These are phyloP conservation scores for Catharanthus roseus DNA, from an alignment of 257 asterid species.

Conservation along the genomic window DNA sequence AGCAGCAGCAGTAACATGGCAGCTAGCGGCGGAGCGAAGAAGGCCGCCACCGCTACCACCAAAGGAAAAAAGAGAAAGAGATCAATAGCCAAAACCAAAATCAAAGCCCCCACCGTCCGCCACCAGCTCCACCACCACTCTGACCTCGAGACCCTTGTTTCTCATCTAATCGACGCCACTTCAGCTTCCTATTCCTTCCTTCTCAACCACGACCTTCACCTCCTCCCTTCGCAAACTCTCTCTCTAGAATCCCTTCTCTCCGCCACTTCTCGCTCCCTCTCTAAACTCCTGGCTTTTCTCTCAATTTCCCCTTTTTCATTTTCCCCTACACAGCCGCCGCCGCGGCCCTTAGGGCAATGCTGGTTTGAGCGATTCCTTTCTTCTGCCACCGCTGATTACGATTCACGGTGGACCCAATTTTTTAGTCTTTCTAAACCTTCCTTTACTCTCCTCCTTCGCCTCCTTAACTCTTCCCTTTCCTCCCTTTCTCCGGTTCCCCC, in stretches of 20 bases:
- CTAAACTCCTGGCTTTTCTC: conserved; percentile 50
- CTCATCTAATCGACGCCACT: conserved; percentile 58
- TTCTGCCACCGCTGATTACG: conserved; percentile 42
- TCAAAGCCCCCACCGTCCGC: conserved; percentile 11
- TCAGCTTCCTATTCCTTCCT: conserved; percentile 67
- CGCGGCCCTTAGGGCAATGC: conserved; percentile 29
- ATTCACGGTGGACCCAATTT: conserved; percentile 63
- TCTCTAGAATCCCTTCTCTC: conserved; percentile 68
- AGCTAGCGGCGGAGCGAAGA: conserved; percentile 27
- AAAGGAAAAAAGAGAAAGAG: conserved; percentile 19
- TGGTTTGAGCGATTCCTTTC: conserved; percentile 62
- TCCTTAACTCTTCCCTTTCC: conserved; percentile 55
- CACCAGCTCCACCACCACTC: conserved; percentile 10
- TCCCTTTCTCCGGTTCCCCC: conserved; percentile 55
- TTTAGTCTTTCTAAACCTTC: conserved; percentile 66
- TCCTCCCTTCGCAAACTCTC: conserved; percentile 69
- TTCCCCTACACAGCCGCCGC: conserved; percentile 22
- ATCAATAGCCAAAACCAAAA: conserved; percentile 25
- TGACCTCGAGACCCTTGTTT: conserved; percentile 27
- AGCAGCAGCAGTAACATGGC: too few species aligned
- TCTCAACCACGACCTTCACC: conserved; percentile 63
- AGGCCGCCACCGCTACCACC: conserved; percentile 17
- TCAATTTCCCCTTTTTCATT: conserved; percentile 30
- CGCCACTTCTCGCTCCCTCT: conserved; percentile 55
- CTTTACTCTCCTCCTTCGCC: conserved; percentile 75